Conservation (phyloP, 2,329 filamentous ascomycete genomes). For the Ilyonectria sp. region DNA sequence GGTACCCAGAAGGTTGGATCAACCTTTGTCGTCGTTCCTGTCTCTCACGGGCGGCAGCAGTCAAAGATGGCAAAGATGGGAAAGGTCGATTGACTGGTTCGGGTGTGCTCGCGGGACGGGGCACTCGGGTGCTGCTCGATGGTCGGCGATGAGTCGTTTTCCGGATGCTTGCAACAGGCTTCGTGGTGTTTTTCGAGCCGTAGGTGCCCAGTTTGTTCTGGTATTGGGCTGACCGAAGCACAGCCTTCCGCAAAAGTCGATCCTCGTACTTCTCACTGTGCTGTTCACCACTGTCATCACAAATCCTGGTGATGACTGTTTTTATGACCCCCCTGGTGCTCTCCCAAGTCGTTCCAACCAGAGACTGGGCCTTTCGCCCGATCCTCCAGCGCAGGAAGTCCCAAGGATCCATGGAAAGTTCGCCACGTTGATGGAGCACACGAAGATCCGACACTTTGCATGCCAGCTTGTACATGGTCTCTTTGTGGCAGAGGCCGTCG, state of each 20-base stretch:
- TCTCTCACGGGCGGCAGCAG: background rate
- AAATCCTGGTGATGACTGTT: slow-evolving; percentile 35
- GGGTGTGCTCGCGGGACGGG: background rate
- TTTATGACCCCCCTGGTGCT: slow-evolving; percentile 30
- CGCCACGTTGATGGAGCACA: slow-evolving; percentile 40
- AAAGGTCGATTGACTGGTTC: background rate
- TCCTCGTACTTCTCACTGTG: slow-evolving; percentile 43
- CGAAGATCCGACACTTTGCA: slow-evolving; percentile 53
- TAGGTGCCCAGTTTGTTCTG: slow-evolving; percentile 42
- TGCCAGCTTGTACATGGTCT: slow-evolving; percentile 54
- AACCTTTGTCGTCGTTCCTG: slow-evolving; percentile 23
- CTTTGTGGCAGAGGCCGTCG: slow-evolving; percentile 52
- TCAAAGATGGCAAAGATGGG: background rate
- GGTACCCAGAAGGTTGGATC: slow-evolving; percentile 35
- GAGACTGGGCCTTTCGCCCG: slow-evolving; percentile 32
- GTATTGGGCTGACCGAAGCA: slow-evolving; percentile 47
- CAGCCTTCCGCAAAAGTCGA: slow-evolving; percentile 46
- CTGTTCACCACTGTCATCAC: slow-evolving; percentile 13
- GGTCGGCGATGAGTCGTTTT: background rate
- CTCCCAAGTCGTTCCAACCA: slow-evolving; percentile 23
- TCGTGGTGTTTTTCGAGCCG: slow-evolving; percentile 27
- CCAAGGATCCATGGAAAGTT: slow-evolving; percentile 55
- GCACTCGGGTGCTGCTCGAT: background rate
- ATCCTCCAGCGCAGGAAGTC: slow-evolving; percentile 57
- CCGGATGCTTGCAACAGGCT: background rate